A percentile compares a stretch with the other conserved stretches of the same genome.
These are phyloP conservation scores for Erythrobasidium yunnanense DNA, from an alignment of 768 basidiomycete species.

Conservation along the genomic window DNA sequence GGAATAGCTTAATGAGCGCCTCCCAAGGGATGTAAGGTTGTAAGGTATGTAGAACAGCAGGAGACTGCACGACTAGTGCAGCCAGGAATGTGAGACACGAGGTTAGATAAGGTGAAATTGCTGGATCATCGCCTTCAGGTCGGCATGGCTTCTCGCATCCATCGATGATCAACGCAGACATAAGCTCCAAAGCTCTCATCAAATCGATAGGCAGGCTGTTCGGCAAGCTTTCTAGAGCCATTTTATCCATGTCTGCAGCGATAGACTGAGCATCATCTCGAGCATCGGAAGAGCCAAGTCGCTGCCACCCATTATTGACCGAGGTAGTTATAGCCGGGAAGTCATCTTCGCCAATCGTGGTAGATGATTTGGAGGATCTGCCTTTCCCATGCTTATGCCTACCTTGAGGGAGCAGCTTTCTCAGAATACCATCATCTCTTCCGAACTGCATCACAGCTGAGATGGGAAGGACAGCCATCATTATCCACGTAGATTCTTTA, in stretches of 20 bases:
- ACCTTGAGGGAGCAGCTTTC: constrained; percentile 42
- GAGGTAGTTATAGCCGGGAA: not conserved
- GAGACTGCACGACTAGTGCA: constrained; percentile 60
- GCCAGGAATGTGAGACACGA: constrained; percentile 78
- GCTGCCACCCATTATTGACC: not conserved
- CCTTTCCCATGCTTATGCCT: not conserved
- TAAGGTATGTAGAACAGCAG: constrained; percentile 53
- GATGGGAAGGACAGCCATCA: constrained; percentile 85
- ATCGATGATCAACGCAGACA: constrained; percentile 64
- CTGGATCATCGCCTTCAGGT: constrained; percentile 44
- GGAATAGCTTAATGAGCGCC: constrained; percentile 57
- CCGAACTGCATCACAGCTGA: constrained; percentile 80
- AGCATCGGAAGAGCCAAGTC: not conserved
- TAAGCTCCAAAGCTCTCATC: constrained; percentile 63
- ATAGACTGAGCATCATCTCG: too few species aligned
- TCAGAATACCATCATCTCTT: constrained; percentile 57
- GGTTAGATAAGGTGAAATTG: constrained; percentile 74
- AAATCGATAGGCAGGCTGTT: constrained; percentile 41
- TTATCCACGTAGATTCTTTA: constrained; percentile 63
- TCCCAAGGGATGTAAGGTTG: constrained; percentile 78
- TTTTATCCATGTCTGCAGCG: not conserved
- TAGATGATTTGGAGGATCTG: not conserved
- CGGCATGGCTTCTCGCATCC: constrained; percentile 54
- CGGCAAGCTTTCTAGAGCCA: not conserved
- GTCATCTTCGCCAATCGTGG: not conserved